Evolutionary conservation across 2,329 filamentous ascomycete genomes (phyloP).

Genomic region (Lasiodiplodia citricola): DNA sequence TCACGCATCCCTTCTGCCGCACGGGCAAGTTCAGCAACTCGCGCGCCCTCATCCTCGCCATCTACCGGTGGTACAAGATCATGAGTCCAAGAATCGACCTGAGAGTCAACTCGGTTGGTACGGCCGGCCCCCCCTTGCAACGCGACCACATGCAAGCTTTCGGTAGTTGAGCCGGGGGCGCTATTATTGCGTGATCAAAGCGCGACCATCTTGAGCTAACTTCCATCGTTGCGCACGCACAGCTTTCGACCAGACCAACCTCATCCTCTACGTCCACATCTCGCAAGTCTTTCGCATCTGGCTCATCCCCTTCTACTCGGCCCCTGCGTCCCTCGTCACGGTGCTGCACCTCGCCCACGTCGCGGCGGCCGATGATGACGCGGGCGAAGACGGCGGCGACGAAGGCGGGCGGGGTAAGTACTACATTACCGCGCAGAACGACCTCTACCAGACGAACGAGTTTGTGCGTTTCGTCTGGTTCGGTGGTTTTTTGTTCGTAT

Average conservation of each 20-base stretch:
- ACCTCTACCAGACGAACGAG: conserved; percentile 80
- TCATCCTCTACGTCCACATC: conserved; percentile 75
- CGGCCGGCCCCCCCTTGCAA: conserved; percentile 28
- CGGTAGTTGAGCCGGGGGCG: background rate
- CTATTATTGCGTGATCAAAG: conserved; percentile 6
- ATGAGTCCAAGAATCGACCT: conserved; percentile 76
- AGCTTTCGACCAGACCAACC: conserved; percentile 71
- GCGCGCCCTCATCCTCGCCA: conserved; percentile 67
- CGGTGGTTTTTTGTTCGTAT: conserved; percentile 62
- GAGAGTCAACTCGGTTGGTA: conserved; percentile 66
- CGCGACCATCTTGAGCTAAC: conserved; percentile 1
- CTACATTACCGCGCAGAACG: conserved; percentile 77
- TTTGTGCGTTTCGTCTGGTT: conserved; percentile 74
- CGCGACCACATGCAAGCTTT: background rate
- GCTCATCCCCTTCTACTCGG: conserved; percentile 75
- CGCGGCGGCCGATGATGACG: background rate
- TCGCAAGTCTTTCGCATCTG: conserved; percentile 78
- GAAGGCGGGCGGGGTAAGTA: conserved; percentile 56
- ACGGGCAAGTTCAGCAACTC: conserved; percentile 67
- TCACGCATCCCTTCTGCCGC: conserved; percentile 79
- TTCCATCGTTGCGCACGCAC: conserved; percentile 4
- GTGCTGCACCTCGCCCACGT: conserved; percentile 66
- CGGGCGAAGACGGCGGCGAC: conserved; percentile 25
- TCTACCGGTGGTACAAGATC: conserved; percentile 79
- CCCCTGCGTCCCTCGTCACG: conserved; percentile 70